Conservation (phyloP, 2,329 filamentous ascomycete genomes). For the Fragosphaeria purpurea region DNA sequence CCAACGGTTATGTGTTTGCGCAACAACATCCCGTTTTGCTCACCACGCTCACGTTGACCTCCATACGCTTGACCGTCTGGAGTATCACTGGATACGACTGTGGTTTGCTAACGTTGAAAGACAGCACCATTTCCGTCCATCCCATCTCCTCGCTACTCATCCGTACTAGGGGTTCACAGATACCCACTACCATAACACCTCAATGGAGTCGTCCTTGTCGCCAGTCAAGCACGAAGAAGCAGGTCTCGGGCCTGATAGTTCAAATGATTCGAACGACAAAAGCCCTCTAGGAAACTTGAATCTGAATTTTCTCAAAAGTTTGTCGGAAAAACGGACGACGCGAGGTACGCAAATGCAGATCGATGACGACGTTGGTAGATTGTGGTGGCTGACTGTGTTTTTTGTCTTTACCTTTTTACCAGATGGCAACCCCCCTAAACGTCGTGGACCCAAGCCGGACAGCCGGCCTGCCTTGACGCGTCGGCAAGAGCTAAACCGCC, state of each 20-base stretch:
- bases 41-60: too few species aligned
- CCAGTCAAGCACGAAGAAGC: slow-evolving; percentile 29
- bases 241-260: too few species aligned
- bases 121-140: too few species aligned
- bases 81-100: too few species aligned
- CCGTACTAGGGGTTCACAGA: too few species aligned
- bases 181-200: slow-evolving; percentile 14
- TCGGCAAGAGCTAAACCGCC: slow-evolving; percentile 86
- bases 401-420: neutral
- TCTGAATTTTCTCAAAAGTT: slow-evolving; percentile 54
- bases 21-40: too few species aligned
- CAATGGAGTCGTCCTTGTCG: slow-evolving; percentile 40
- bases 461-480: slow-evolving; percentile 89
- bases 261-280: too few species aligned
- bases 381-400: neutral
- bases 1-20: too few species aligned
- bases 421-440: slow-evolving; percentile 82
- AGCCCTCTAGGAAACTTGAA: slow-evolving; percentile 36
- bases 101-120: too few species aligned
- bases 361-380: neutral
- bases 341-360: slow-evolving; percentile 43
- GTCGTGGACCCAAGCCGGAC: slow-evolving; percentile 89
- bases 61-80: too few species aligned
- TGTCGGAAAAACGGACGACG: slow-evolving; percentile 66
- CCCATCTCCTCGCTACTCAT: too few species aligned